Percentiles rank a stretch among this genome's conserved stretches.
phyloP scores from a whole-genome alignment of 306 rosid genomes.

The Cucurbita pepo region DNA sequence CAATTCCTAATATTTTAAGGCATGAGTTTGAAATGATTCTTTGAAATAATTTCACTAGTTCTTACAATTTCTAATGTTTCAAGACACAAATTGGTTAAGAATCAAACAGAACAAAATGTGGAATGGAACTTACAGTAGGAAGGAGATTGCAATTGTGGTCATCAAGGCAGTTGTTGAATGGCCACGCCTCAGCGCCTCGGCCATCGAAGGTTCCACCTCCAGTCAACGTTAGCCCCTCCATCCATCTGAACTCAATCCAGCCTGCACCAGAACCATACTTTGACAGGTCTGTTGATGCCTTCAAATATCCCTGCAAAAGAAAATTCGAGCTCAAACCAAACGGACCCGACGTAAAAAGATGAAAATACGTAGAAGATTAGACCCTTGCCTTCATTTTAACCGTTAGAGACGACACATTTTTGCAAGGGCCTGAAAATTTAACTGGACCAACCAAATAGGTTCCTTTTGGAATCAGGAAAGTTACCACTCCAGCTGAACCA shows the following conservation, averaged over 20 bases:
- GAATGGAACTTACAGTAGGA: constrained; percentile 21
- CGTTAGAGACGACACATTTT: constrained; percentile 16
- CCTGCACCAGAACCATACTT: constrained; percentile 21
- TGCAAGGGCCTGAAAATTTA: constrained; percentile 26
- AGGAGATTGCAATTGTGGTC: constrained; percentile 32
- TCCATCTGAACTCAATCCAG: constrained; percentile 25
- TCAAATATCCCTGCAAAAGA: constrained; percentile 27
- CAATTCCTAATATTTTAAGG: background rate
- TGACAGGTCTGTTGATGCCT: constrained; percentile 27
- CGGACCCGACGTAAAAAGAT: background rate
- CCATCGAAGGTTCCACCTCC: constrained; percentile 45
- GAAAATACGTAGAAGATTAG: background rate
- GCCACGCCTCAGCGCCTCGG: constrained; percentile 37
- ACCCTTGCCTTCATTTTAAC: constrained; percentile 25
- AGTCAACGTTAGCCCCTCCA: constrained; percentile 24
- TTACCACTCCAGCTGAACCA: constrained; percentile 16
- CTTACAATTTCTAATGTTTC: background rate
- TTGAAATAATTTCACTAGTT: background rate
- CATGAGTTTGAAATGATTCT: background rate
- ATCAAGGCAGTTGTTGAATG: constrained; percentile 23
- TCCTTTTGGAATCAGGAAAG: constrained; percentile 25
- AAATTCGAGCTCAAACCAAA: background rate
- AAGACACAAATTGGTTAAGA: background rate
- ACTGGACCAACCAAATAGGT: constrained; percentile 29
- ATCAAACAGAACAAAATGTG: background rate